Evolutionary conservation across 2,329 filamentous ascomycete genomes (phyloP), one percentile per base, ranked within the genome.

Genomic region (Ceratocystis papillata): DNA sequence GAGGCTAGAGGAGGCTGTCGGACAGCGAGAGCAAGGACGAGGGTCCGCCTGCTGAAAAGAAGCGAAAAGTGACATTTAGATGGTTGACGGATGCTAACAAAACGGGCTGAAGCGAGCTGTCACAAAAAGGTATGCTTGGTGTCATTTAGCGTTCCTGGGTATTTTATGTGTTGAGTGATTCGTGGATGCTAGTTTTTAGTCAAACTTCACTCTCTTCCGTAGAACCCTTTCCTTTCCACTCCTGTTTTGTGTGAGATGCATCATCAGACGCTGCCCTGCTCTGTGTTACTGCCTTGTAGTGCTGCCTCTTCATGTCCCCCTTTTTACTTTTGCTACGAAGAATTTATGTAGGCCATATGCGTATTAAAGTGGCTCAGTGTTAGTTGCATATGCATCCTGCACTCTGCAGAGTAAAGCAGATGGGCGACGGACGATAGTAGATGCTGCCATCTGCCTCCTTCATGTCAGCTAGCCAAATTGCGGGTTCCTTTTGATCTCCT

Each of bases 361-460:
- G n/a, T 50, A 8, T 3, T 20, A 50, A 50, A 2, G 46, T 22
- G n/a, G 46, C 7, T n/a, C 46, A 50, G n/a, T 50, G 46, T 50
- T 50, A 37, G 33, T 37, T 37, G 53, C 53, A 57, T 57, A 57
- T 57, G 22, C 25, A 57, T 12, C 17, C 53, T 57, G 53, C 17
- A 28, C 25, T 12, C 53, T 57, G 53, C 53, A 30, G 10, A 28
- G 12, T 30, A 57, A 30, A 28, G 22, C 17, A 28, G 12, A 57
- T 57, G 53, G 22, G 53, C 17, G 2, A 50, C 22, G n/a, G 45
- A 20, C 50, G 22, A 50, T 50, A 22, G 17, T n/a, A 57, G 22
- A 57, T 57, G 25, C 53, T 28, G 53, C 25, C 22, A 57, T 57
- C 22, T 57, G 53, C 53, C 25, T 57, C 53, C 2, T 37, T 37